Percentiles rank a stretch among this genome's conserved stretches.
Evolutionary conservation across 1,284 basidiomycete genomes (phyloP).

Genomic region (Phylloporus sp.): DNA sequence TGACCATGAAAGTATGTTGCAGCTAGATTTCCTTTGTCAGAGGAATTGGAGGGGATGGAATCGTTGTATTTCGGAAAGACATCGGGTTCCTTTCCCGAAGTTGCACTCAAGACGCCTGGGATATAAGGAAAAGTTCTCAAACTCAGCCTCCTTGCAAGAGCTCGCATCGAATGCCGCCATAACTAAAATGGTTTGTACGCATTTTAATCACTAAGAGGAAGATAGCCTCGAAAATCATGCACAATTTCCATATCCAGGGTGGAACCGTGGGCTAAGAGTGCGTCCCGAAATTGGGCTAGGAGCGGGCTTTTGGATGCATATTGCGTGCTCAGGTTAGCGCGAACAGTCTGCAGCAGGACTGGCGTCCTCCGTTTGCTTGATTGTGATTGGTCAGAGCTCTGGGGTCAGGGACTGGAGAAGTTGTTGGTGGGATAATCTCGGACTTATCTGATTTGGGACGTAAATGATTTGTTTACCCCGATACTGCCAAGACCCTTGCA

Average conservation of each 20-base stretch:
- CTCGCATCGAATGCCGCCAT: conserved; percentile 14
- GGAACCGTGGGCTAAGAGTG: background rate
- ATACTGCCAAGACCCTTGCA: too few relatives aligned
- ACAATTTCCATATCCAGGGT: conserved; percentile 1
- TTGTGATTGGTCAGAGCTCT: background rate
- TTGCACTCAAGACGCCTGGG: conserved; percentile 18
- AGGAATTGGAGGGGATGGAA: too few relatives aligned
- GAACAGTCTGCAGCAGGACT: conserved; percentile 5
- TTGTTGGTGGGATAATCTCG: background rate
- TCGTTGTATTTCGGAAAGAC: conserved; percentile 4
- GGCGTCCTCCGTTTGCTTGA: background rate
- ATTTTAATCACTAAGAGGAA: conserved; percentile 21
- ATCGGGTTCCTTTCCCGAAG: conserved; percentile 16
- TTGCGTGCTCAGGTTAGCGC: conserved; percentile 11
- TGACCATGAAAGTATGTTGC: background rate
- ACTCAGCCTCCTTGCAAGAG: conserved; percentile 16
- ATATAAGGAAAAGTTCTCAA: conserved; percentile 21
- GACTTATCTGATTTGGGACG: too few relatives aligned
- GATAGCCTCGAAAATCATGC: conserved; percentile 8
- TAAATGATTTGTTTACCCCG: too few relatives aligned
- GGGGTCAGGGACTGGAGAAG: background rate
- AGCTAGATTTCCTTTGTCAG: background rate
- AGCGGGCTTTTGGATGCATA: conserved; percentile 9
- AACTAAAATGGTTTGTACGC: conserved; percentile 24
- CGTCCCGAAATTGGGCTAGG: conserved; percentile 14